Evolutionary conservation across 2,329 filamentous ascomycete genomes (phyloP).

Genomic region (Cercospora sp.): DNA sequence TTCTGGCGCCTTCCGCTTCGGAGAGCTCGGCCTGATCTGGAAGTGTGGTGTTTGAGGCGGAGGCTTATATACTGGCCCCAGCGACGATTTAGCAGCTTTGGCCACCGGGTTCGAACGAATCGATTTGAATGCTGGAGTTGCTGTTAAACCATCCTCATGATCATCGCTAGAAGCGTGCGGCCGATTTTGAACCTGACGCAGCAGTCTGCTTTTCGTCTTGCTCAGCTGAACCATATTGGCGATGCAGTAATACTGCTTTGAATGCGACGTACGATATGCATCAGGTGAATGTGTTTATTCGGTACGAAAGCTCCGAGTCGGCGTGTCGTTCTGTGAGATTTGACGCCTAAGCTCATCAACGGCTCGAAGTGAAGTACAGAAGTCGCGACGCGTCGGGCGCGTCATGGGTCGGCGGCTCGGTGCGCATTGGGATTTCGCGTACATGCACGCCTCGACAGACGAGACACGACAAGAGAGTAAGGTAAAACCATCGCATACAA

Average conservation of each 20-base stretch:
- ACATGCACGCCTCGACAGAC: background rate
- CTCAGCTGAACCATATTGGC: slow-evolving; percentile 12
- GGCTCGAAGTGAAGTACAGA: background rate
- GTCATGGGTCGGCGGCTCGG: background rate
- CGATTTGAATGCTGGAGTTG: background rate
- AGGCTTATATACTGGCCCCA: background rate
- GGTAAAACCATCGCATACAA: background rate
- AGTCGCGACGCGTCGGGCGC: slow-evolving; percentile 3
- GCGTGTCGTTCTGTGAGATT: background rate
- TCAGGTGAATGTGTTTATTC: background rate
- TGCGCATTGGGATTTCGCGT: background rate
- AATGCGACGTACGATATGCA: background rate
- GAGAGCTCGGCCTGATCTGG: background rate
- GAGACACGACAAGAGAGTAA: background rate
- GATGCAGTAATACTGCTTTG: background rate
- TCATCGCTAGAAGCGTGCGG: slow-evolving; percentile 42
- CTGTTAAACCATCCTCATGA: slow-evolving; percentile 36
- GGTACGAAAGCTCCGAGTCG: background rate
- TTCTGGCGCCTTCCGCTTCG: slow-evolving; percentile 2
- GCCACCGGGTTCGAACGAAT: background rate
- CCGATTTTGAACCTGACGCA: slow-evolving; percentile 38
- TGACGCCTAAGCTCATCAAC: background rate
- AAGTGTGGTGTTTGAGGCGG: background rate
- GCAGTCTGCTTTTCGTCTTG: slow-evolving; percentile 26
- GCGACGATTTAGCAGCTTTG: background rate